Conservation (phyloP, 2,329 filamentous ascomycete species). For the Penicillium occitanis region DNA sequence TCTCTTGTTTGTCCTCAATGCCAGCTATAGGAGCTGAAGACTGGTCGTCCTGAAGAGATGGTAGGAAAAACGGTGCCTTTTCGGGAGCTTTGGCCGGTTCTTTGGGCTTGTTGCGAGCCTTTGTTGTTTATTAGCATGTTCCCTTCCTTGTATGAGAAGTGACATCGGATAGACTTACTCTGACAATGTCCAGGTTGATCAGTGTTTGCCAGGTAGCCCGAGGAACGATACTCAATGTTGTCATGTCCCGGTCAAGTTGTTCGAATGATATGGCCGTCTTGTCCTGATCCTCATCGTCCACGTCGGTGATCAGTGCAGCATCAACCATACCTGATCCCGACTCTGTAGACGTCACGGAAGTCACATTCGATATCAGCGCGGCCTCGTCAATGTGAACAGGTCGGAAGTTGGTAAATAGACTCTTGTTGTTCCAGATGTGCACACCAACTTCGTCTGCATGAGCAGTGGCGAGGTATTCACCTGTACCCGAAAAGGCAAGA, state of each 20-base stretch:
- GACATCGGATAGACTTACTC: constrained; percentile 33
- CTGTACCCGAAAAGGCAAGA: constrained; percentile 82
- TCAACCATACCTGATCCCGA: constrained; percentile 73
- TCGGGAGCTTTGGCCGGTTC: constrained; percentile 89
- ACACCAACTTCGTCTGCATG: constrained; percentile 80
- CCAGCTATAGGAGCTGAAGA: constrained; percentile 23
- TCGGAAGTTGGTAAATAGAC: constrained; percentile 83
- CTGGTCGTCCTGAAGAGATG: constrained; percentile 42
- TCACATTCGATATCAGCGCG: constrained; percentile 64
- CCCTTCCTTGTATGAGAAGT: constrained; percentile 7
- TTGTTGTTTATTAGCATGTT: constrained; percentile 22
- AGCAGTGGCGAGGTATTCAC: constrained; percentile 91
- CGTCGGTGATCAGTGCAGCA: constrained; percentile 66
- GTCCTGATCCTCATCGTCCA: constrained; percentile 47
- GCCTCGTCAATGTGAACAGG: constrained; percentile 80
- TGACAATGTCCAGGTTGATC: constrained; percentile 86
- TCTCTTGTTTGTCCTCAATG: constrained; percentile 31
- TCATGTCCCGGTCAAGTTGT: constrained; percentile 77
- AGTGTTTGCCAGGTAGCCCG: constrained; percentile 93
- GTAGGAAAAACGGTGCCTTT: constrained; percentile 94
- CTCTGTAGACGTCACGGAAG: constrained; percentile 79
- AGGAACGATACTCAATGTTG: constrained; percentile 85
- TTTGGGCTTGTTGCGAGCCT: constrained; percentile 89
- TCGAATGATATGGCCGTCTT: constrained; percentile 63
- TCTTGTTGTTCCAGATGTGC: constrained; percentile 94